Evolutionary conservation across 176 grass and related monocot genomes (phyloP).

Genomic region (Metroxylon sagu): DNA sequence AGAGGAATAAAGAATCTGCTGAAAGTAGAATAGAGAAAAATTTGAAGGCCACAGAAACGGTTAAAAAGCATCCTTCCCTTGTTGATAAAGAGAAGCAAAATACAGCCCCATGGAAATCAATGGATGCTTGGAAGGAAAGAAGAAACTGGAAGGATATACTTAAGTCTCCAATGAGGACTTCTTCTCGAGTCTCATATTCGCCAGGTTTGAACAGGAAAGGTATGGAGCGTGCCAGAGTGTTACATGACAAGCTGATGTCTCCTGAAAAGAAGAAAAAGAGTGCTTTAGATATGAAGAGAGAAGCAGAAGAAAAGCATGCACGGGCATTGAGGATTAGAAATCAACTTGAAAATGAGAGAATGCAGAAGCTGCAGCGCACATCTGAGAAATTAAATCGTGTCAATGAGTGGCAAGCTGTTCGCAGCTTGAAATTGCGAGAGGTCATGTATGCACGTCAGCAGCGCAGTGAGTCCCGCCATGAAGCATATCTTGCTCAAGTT

Average conservation of each 20-base stretch:
- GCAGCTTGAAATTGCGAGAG: slow-evolving; percentile 83
- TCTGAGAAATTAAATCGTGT: slow-evolving; percentile 97
- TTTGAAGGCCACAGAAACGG: slow-evolving; percentile 31
- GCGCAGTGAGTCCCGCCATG: slow-evolving; percentile 84
- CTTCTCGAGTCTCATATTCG: slow-evolving; percentile 61
- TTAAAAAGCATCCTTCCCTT: slow-evolving; percentile 29
- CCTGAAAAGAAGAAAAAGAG: slow-evolving; percentile 99
- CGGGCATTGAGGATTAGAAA: slow-evolving; percentile 83
- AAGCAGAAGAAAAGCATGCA: slow-evolving; percentile 95
- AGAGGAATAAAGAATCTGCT: slow-evolving; percentile 45
- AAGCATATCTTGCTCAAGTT: slow-evolving; percentile 88
- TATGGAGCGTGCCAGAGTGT: slow-evolving; percentile 68
- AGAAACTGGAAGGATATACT: slow-evolving; percentile 99
- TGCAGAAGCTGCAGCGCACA: slow-evolving; percentile 89
- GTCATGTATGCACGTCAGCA: slow-evolving; percentile 96
- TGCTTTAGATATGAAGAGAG: slow-evolving; percentile 82
- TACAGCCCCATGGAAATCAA: slow-evolving; percentile 56
- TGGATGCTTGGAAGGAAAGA: slow-evolving; percentile 99
- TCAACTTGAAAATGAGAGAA: slow-evolving; percentile 93
- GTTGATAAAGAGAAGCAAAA: slow-evolving; percentile 65
- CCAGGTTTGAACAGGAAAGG: slow-evolving; percentile 75
- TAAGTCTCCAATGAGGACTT: slow-evolving; percentile 70
- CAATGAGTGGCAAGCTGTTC: slow-evolving; percentile 90
- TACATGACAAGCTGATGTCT: slow-evolving; percentile 97
- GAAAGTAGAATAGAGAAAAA: slow-evolving; percentile 60